Base-by-base conservation (phyloP, 2,329 filamentous ascomycete species). In the Aspergillus sojae region DNA sequence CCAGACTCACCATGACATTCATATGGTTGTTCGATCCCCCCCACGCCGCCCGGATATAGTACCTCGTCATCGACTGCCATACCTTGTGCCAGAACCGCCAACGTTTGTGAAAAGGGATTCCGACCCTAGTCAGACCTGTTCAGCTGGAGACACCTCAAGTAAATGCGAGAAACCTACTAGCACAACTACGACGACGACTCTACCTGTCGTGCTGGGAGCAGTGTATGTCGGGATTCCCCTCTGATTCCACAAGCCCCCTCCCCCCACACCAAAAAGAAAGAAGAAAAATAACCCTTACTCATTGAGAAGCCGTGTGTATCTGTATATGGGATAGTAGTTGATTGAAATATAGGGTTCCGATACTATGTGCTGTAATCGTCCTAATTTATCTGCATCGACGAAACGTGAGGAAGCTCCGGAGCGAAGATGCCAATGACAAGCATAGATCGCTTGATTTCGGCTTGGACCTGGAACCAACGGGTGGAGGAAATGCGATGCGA, bases 391-490 rank as follows among this genome's bases (percentile, higher is more conserved):
- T 99, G 41, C 94, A 97, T 75, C 88, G 92, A 58, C 86, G 92
- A 76, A 91, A 93, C 72, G 80, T 91, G 45, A 88, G 86, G 75
- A 93, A 88, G 72, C 84, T 93, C 67, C 83, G 84, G 61, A 81
- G 84, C 63, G 95, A 99, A 79, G 95, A 99, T 79, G 84, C 86
- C 21, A 88, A 91, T 66, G 94, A 97, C 77, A 92, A 92, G 69
- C 92, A 96, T 78, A 94, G 91, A 74, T 95, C 93, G 0, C 85
- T 98, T 74, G 95, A 99, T 77, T 99, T 97, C 75, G 95, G 95
- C 41, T 79, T 97, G 74, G 92, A 90, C 62, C 77, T 82, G 65
- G 74, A 43, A 67, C 73, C 61, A 46, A 63, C 64, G 66, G 68
- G 53, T 82, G 74, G 74, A 28, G 74, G 72, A 46, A 84, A 82